These are phyloP conservation scores for Chaetomiaceae sp. DNA, from an alignment of 2,329 filamentous ascomycete species.

Conservation along the genomic window DNA sequence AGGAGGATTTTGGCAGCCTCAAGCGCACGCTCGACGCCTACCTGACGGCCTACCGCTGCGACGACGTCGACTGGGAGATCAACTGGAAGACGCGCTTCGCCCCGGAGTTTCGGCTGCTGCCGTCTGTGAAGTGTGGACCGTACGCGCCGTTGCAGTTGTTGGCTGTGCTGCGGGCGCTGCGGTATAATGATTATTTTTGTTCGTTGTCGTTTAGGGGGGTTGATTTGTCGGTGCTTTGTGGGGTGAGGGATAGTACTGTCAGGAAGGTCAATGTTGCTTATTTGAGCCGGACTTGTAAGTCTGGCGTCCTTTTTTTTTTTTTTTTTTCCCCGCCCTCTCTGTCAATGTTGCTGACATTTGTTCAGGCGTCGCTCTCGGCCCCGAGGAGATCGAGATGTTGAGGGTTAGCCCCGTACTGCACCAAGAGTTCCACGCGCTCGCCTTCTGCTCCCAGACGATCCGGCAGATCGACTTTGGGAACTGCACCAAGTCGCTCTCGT, in stretches of 20 bases:
- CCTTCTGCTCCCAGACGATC: constrained; percentile 52
- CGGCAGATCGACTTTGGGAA: constrained; percentile 51
- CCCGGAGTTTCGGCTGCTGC: constrained; percentile 52
- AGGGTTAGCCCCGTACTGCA: constrained; percentile 47
- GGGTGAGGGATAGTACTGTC: constrained; percentile 38
- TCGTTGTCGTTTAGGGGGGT: constrained; percentile 52
- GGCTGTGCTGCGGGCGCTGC: constrained; percentile 51
- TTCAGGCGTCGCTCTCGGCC: constrained; percentile 42
- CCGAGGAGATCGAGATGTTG: constrained; percentile 45
- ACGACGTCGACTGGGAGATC: constrained; percentile 48
- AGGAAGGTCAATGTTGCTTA: constrained; percentile 46
- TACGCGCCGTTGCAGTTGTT: constrained; percentile 50
- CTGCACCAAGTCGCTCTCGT: constrained; percentile 28
- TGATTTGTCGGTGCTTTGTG: constrained; percentile 41
- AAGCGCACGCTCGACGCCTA: constrained; percentile 52
- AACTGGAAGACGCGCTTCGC: constrained; percentile 42
- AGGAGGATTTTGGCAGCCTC: constrained; percentile 50
- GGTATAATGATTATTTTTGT: constrained; percentile 57
- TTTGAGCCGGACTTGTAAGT: constrained; percentile 47
- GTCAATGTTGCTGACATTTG: constrained; percentile 24
- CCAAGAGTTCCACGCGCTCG: constrained; percentile 52
- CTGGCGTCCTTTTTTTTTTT: background rate
- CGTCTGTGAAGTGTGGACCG: constrained; percentile 36
- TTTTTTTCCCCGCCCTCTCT: too few species aligned
- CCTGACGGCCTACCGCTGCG: constrained; percentile 47